phyloP scores from a whole-genome alignment of 805 yeast species.

The Yamadazyma akitaensis region DNA sequence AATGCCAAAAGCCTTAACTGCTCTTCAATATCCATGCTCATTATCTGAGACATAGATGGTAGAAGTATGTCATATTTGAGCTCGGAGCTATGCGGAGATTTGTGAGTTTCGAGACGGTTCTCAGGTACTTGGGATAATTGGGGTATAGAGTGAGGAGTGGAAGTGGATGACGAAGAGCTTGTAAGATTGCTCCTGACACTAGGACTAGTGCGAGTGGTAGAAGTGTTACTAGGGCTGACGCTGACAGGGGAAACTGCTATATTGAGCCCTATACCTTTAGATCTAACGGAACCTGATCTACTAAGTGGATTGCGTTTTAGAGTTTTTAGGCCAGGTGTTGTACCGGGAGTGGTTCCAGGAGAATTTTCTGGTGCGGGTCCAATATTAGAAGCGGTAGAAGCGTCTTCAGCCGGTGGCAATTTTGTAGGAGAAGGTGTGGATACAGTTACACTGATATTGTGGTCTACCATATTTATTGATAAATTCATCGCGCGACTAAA shows the following conservation, averaged over 20 bases:
- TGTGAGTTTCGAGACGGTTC: not conserved
- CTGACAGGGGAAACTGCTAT: conserved; percentile 28
- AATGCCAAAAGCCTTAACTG: conserved; percentile 60
- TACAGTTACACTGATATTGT: not conserved
- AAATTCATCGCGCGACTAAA: not conserved
- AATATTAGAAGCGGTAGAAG: not conserved
- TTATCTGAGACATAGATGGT: conserved; percentile 29
- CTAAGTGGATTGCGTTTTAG: not conserved
- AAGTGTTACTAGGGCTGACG: conserved; percentile 3
- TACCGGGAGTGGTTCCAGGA: not conserved
- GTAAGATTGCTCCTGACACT: not conserved
- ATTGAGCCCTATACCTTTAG: conserved; percentile 33
- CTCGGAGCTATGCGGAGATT: conserved; percentile 11
- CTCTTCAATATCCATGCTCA: conserved; percentile 43
- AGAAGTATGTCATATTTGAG: conserved; percentile 27
- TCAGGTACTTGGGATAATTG: not conserved
- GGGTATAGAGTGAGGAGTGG: not conserved
- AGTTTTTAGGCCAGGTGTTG: not conserved
- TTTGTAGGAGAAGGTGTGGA: conserved; percentile 12
- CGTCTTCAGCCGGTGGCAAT: not conserved
- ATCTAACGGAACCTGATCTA: conserved; percentile 13
- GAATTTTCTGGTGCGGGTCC: not conserved
- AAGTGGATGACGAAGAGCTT: not conserved
- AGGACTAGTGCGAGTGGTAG: not conserved
- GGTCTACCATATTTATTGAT: not conserved